Percentiles rank a stretch among this genome's conserved stretches.
phyloP scores from a whole-genome alignment of 352 stramenopile genomes.

The Phytopythium mirpurense region DNA sequence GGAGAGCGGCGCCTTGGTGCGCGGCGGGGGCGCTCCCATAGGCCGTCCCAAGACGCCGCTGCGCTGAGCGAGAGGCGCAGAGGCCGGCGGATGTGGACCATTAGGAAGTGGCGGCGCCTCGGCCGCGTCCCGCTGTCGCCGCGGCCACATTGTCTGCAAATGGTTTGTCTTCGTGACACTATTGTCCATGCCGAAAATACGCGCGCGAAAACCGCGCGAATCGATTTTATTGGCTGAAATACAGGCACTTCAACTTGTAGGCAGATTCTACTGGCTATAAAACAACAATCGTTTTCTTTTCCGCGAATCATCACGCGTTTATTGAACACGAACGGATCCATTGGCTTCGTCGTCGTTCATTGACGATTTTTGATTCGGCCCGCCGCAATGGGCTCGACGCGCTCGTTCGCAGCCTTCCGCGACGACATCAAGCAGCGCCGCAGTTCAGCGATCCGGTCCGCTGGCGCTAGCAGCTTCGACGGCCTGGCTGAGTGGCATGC shows the following conservation, averaged over 20 bases:
- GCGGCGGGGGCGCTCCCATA: not conserved
- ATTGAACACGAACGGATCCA: not conserved
- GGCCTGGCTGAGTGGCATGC: not conserved
- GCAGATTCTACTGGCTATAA: not conserved
- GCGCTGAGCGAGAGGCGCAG: not conserved
- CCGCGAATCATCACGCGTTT: conserved; percentile 4
- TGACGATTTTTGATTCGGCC: no score
- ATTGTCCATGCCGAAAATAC: not conserved
- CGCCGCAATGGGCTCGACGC: not conserved
- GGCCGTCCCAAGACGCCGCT: not conserved
- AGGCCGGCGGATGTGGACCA: no score
- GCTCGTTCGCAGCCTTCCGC: not conserved
- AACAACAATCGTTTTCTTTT: not conserved
- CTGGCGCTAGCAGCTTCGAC: not conserved
- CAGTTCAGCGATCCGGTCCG: not conserved
- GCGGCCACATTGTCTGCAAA: conserved; percentile 4
- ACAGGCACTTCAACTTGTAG: not conserved
- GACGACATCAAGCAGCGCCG: not conserved
- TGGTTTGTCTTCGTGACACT: no score
- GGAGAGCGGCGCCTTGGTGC: not conserved
- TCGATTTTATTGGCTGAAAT: conserved; percentile 24
- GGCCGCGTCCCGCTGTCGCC: not conserved
- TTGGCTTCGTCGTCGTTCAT: no score
- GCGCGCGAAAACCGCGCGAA: conserved; percentile 11
- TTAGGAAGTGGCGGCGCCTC: not conserved